These are phyloP conservation scores for Tolypocladium ovalisporum DNA, from an alignment of 2,329 filamentous ascomycete species.

Conservation along the genomic window DNA sequence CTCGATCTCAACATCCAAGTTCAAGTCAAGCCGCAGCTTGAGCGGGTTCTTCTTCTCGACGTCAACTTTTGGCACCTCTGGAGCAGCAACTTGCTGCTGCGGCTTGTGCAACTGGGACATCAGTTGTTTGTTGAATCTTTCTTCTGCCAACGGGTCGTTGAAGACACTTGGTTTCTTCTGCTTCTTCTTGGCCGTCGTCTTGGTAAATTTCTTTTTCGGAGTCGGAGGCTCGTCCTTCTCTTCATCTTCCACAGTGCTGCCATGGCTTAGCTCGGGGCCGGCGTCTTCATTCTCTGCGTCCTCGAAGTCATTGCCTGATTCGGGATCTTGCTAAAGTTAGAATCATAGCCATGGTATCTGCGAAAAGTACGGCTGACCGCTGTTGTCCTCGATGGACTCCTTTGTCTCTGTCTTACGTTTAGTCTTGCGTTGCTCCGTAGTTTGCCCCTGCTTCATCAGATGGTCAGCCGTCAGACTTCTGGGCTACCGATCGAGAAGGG, in stretches of 20 bases:
- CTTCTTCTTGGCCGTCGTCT: constrained; percentile 2
- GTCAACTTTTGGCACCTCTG: constrained; percentile 12
- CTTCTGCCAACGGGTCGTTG: constrained; percentile 2
- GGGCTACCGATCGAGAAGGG: not conserved
- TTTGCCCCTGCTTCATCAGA: not conserved
- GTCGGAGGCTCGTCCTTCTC: constrained; percentile 5
- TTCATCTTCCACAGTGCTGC: constrained; percentile 6
- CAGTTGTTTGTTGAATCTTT: constrained; percentile 9
- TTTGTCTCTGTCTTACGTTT: not conserved
- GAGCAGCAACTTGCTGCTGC: constrained; percentile 10
- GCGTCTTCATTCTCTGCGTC: constrained; percentile 4
- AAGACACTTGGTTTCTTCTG: not conserved
- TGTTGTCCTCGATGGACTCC: not conserved
- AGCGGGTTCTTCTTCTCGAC: constrained; percentile 45
- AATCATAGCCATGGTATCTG: not conserved
- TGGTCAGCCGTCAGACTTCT: not conserved
- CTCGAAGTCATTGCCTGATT: constrained; percentile 2
- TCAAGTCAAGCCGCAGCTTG: constrained; percentile 57
- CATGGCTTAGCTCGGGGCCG: constrained; percentile 4
- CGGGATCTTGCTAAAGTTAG: not conserved
- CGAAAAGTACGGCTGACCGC: not conserved
- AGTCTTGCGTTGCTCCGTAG: not conserved
- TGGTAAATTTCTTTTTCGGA: not conserved
- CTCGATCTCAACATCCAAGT: constrained; percentile 70
- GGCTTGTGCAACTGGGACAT: constrained; percentile 16